A percentile compares a stretch with the other conserved stretches of the same genome.
Evolutionary conservation across 2,329 filamentous ascomycete genomes (phyloP).

Genomic region (Hirsutella minnesotensis): DNA sequence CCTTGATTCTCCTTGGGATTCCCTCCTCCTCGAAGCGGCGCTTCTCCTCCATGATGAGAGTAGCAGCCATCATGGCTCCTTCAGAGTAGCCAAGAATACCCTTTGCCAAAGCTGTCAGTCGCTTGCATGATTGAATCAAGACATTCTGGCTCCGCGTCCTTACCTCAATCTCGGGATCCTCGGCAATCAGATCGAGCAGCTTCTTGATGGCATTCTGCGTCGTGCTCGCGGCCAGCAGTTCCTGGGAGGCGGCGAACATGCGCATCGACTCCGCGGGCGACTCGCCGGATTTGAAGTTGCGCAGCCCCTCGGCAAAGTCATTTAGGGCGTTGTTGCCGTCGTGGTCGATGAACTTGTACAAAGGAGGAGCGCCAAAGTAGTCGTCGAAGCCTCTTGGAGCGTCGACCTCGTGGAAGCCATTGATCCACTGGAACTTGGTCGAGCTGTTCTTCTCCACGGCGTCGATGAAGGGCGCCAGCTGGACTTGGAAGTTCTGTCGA

Average conservation of each 20-base stretch:
- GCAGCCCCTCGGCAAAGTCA: slow-evolving; percentile 37
- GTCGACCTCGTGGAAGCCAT: slow-evolving; percentile 35
- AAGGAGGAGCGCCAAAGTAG: slow-evolving; percentile 43
- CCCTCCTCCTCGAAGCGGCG: slow-evolving; percentile 20
- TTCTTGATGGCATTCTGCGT: slow-evolving; percentile 8
- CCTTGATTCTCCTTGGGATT: slow-evolving; percentile 23
- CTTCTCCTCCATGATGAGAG: slow-evolving; percentile 38
- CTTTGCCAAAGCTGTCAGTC: slow-evolving; percentile 5
- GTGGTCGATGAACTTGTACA: slow-evolving; percentile 42
- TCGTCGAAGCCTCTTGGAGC: slow-evolving; percentile 44
- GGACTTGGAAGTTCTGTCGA: slow-evolving; percentile 46
- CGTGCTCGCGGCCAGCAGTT: slow-evolving; percentile 6
- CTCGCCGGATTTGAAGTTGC: slow-evolving; percentile 39
- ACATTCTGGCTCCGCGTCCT: too few relatives aligned
- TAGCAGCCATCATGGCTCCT: slow-evolving; percentile 43
- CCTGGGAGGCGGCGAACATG: slow-evolving; percentile 27
- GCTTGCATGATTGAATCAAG: background rate
- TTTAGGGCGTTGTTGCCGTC: slow-evolving; percentile 29
- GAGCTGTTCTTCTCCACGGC: slow-evolving; percentile 7
- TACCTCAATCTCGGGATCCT: slow-evolving; percentile 21
- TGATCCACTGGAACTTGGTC: slow-evolving; percentile 33
- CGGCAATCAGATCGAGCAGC: slow-evolving; percentile 33
- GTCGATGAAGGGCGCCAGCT: slow-evolving; percentile 27
- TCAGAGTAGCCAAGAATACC: slow-evolving; percentile 52
- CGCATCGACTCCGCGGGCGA: slow-evolving; percentile 45